These are phyloP conservation scores for Cryomyces minteri DNA, from an alignment of 495 filamentous ascomycete species.

Conservation along the genomic window DNA sequence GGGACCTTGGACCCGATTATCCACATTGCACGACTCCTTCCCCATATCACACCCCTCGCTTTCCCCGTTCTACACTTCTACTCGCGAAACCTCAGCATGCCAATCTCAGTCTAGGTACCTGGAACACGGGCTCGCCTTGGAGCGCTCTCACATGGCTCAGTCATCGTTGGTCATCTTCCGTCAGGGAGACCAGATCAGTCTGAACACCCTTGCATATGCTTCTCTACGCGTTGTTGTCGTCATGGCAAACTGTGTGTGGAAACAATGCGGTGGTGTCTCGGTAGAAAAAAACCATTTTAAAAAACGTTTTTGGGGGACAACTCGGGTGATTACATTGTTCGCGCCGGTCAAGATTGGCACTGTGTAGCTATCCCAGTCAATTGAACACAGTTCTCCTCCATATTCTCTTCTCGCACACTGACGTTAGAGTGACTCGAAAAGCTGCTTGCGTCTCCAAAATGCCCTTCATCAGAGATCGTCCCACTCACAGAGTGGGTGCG, in stretches of 20 bases:
- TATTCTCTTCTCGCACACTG: no score
- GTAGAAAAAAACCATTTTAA: neutral
- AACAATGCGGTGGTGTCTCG: neutral
- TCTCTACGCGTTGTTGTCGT: neutral
- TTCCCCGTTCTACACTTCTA: neutral
- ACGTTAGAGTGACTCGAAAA: no score
- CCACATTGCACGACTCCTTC: neutral
- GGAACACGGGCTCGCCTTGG: neutral
- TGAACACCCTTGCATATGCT: neutral
- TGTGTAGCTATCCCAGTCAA: no score
- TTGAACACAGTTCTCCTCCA: no score
- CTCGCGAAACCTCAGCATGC: neutral
- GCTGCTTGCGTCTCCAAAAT: no score
- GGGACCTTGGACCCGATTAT: neutral
- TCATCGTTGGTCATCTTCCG: neutral
- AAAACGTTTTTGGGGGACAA: neutral
- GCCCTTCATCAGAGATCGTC: no score
- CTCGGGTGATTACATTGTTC: neutral
- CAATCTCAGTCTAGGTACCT: neutral
- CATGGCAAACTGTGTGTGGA: neutral
- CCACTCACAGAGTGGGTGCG: no score
- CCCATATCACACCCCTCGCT: neutral
- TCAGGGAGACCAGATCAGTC: neutral
- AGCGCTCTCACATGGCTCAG: neutral
- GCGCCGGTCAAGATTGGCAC: no score